Evolutionary conservation across 306 rosid species (phyloP).

Genomic region (Oemleria cerasiformis): DNA sequence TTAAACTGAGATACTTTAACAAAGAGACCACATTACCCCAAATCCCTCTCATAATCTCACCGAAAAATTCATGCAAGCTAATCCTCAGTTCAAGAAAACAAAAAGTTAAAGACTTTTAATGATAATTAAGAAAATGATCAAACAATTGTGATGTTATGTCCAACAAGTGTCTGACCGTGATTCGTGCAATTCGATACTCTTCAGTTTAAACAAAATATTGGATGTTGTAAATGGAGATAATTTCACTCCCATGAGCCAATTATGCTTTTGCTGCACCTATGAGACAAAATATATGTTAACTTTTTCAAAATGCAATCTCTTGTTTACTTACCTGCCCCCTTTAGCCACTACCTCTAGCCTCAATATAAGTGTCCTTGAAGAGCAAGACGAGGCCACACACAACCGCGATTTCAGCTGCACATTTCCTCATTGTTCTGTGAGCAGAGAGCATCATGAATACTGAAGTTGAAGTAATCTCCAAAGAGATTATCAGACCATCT

Average conservation of each 20-base stretch:
- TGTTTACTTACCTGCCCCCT: not conserved
- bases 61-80: not conserved
- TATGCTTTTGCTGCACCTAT: not conserved
- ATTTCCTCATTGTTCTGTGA: not conserved
- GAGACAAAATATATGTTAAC: not conserved
- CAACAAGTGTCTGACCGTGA: not conserved
- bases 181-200: not conserved
- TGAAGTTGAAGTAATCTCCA: slow-evolving; percentile 20
- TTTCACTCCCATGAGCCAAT: not conserved
- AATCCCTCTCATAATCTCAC: not conserved
- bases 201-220: not conserved
- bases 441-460: slow-evolving; percentile 10
- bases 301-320: not conserved
- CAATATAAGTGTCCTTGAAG: slow-evolving; percentile 7
- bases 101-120: not conserved
- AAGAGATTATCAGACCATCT: slow-evolving; percentile 29
- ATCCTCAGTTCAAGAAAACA: not conserved
- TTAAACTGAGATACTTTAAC: not conserved
- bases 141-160: not conserved
- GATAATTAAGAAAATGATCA: not conserved
- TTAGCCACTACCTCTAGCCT: not conserved
- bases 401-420: not conserved
- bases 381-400: not conserved
- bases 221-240: not conserved
- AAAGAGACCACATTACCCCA: not conserved